Evolutionary conservation across 352 stramenopile genomes (phyloP).

Genomic region (Pythium brachiatum): DNA sequence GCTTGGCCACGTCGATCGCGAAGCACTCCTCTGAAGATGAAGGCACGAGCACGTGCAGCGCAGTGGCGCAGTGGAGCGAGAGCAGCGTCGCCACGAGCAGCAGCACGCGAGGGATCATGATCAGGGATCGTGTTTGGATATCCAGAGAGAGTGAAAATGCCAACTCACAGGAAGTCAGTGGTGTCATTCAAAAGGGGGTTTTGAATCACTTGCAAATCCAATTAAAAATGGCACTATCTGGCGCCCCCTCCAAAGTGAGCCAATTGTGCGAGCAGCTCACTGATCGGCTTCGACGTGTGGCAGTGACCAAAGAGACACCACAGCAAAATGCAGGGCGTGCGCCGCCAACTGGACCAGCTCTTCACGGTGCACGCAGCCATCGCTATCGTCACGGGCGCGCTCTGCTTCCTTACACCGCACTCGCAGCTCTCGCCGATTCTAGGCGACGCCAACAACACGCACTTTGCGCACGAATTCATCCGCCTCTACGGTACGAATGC

Average conservation of each 20-base stretch:
- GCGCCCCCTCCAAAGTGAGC: neutral
- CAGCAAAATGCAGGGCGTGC: slow-evolving; percentile 42
- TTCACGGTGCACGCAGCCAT: slow-evolving; percentile 77
- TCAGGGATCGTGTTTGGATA: neutral
- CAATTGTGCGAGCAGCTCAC: neutral
- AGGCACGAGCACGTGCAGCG: slow-evolving; percentile 54
- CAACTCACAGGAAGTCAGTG: slow-evolving; percentile 5
- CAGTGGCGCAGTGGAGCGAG: slow-evolving; percentile 10
- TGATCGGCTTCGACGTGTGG: slow-evolving; percentile 4
- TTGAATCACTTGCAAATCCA: neutral
- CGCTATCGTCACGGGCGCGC: slow-evolving; percentile 53
- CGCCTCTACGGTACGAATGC: slow-evolving; percentile 65
- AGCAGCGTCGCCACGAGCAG: slow-evolving; percentile 22
- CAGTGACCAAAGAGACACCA: neutral
- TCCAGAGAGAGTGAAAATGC: neutral
- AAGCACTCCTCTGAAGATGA: slow-evolving; percentile 61
- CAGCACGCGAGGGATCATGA: slow-evolving; percentile 18
- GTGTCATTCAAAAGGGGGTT: slow-evolving; percentile 7
- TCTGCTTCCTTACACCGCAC: slow-evolving; percentile 80
- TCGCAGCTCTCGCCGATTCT: slow-evolving; percentile 78
- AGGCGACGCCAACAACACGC: slow-evolving; percentile 70
- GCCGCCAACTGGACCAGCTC: slow-evolving; percentile 76
- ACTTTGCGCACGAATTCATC: slow-evolving; percentile 85
- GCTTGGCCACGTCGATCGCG: slow-evolving; percentile 58
- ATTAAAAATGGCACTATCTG: neutral